Base-by-base conservation (phyloP, 2,329 filamentous ascomycete genomes). In the Neofusicoccum kwambonambiense region DNA sequence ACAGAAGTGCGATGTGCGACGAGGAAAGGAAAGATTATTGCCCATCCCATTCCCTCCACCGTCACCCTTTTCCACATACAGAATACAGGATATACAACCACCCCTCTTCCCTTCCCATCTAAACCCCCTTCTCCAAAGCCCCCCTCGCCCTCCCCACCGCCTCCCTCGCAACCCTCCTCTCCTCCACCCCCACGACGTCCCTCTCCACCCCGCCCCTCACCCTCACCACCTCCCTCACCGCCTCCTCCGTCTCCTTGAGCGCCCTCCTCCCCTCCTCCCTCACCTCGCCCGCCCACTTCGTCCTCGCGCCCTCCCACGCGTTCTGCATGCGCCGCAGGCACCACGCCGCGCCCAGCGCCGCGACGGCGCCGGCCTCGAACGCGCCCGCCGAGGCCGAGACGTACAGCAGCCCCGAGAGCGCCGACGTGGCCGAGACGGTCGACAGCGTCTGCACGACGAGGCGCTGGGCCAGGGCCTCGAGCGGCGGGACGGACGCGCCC, bases 401-500 rank as follows among this genome's bases (percentile, higher is more conserved):
- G 72, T 85, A 87, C 3, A 86, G 79, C 64, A 88, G 80, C 0
- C 78, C 81, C 0, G 83, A 84, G 2, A 88, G 78, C 0, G 84
- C 84, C 11, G 82, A 81, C 60, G 72, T 80, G 66, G 75, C 78
- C 4, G 87, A 86, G 0, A 91, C 90, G 0, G 91, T 92, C 61
- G 88, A 89, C 0, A 92, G 79, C 0, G 91, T 90, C 71, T 93
- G 88, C 4, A 96, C 74, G 4, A 97, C 87, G 1, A 80, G 73
- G 2, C 72, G 72, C 69, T 83, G 82, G 5, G 79, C 81, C 42
- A 79, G 75, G 0, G 77, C 75, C 66, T 83, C 81, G 2, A 84
- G 72, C 0, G 74, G 71, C 0, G 81, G 80, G 0, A 83, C 74
- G 1, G 77, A 73, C 3, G 75, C 73, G 12, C 74, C 71, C 31